Conservation (phyloP, 495 filamentous ascomycete genomes). For the Penicillium lividum region DNA sequence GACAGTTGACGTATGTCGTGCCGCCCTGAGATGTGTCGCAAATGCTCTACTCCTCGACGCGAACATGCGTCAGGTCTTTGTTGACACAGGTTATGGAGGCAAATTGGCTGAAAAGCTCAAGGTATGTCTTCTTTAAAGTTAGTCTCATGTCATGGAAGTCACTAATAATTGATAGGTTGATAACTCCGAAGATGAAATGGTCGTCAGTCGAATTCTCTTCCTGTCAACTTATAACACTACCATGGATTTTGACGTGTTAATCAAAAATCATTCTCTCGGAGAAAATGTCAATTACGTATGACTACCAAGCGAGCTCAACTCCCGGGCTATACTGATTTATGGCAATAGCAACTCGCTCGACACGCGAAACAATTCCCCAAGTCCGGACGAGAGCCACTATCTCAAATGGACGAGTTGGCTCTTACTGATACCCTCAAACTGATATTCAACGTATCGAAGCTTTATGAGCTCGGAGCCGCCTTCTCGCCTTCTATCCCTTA, state of each 20-base stretch:
- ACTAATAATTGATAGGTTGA: constrained; percentile 51
- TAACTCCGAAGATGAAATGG: constrained; percentile 84
- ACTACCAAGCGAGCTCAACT: not conserved
- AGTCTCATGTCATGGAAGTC: constrained; percentile 2
- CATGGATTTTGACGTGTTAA: constrained; percentile 64
- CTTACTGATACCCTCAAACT: constrained; percentile 84
- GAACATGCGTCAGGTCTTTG: constrained; percentile 75
- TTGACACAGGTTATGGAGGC: constrained; percentile 71
- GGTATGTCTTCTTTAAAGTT: constrained; percentile 31
- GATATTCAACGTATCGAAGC: constrained; percentile 82
- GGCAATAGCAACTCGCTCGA: constrained; percentile 60
- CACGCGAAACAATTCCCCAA: constrained; percentile 65
- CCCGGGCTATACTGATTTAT: constrained; percentile 15
- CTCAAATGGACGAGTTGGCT: constrained; percentile 76
- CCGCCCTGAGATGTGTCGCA: constrained; percentile 82
- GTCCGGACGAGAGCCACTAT: constrained; percentile 37
- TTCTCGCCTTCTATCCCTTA: constrained; percentile 70
- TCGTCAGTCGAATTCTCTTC: constrained; percentile 79
- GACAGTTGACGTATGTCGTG: constrained; percentile 62
- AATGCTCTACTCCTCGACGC: constrained; percentile 77
- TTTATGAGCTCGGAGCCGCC: constrained; percentile 54
- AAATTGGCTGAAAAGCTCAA: constrained; percentile 73
- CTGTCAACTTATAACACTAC: constrained; percentile 81
- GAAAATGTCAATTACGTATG: constrained; percentile 64
- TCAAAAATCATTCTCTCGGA: constrained; percentile 69